Conservation (phyloP, 1,284 basidiomycete genomes). For the Puccinia triticina region DNA sequence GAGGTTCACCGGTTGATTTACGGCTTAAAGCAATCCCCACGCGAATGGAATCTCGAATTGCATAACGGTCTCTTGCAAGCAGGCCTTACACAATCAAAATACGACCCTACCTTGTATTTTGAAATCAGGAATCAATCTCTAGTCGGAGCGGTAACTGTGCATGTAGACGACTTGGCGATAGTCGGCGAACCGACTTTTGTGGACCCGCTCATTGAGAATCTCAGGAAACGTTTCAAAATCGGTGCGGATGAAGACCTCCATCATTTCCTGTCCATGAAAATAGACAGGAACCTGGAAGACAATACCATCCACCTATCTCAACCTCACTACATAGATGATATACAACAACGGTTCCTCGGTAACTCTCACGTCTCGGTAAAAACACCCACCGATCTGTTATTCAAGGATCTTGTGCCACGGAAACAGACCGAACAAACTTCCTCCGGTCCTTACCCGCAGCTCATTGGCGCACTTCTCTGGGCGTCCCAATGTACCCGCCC, state of each 20-base stretch:
- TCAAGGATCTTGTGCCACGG: neutral
- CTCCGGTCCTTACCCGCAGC: neutral
- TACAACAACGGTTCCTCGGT: neutral
- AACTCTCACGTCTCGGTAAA: neutral
- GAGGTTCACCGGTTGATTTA: neutral
- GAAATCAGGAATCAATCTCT: neutral
- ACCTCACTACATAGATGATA: neutral
- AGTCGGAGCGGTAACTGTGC: neutral
- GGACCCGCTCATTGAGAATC: too few species aligned
- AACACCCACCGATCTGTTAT: neutral
- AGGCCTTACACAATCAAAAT: neutral
- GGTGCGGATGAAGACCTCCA: too few species aligned
- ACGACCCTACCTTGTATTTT: neutral
- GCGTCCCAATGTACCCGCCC: neutral
- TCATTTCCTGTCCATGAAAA: too few species aligned
- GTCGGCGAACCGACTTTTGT: neutral
- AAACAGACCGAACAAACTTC: neutral
- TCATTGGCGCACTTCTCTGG: neutral
- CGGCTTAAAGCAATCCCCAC: constrained; percentile 2
- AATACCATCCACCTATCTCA: neutral
- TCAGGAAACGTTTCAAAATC: too few species aligned
- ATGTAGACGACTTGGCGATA: neutral
- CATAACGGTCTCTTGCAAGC: neutral
- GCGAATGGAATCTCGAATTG: constrained; percentile 1
- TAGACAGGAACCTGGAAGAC: neutral